Evolutionary conservation across 345 rosid species (phyloP), one percentile per base, ranked within the genome.

Genomic region (Capsella bursapastoris): DNA sequence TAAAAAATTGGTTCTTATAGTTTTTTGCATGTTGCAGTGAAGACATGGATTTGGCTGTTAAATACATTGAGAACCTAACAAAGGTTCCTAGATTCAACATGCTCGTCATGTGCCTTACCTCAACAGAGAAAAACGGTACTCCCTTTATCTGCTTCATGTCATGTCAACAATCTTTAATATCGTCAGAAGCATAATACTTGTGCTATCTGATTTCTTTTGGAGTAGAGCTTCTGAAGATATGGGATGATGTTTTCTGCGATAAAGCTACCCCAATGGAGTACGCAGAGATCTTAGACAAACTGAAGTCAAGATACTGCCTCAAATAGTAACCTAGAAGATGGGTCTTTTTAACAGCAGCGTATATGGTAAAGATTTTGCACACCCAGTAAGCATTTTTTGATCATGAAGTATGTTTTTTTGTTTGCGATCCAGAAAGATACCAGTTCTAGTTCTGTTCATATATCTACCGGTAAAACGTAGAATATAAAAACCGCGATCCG

Each of bases 71-170:
- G 53, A 83, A 84, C 75, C 83, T 95, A 60, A 81, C 89, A 32
- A 86, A 85, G 78, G 96, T 95, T 78, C 95, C 97, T 50, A 94
- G 99, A 86, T 95, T 95, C 64, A 73, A 83, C 85, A 83, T 90
- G 79, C 84, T 91, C 75, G 69, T 87, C 67, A 72, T 86, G 93
- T 90, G 89, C 76, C 93, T 95, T 80, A 88, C 97, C 10, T 79
- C 90, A 16, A 47, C 82, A 1, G 92, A 91, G 63, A 89, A 82
- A 79, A 83, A 86, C 6, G 96, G 99, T 95, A 85, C 37, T 48
- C 38, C 25, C 44, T 61, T 40, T n/a, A 65, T 49, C 28, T 8
- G 9, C 65, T 56, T 70, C 44, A n/a, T 31, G 7, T 27, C 50
- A 67, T 48, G 45, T 66, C 12, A 45, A 28, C 12, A 3, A 62